These are phyloP conservation scores for Sporothrix sp. DNA, from an alignment of 2,329 filamentous ascomycete genomes.

Conservation along the genomic window DNA sequence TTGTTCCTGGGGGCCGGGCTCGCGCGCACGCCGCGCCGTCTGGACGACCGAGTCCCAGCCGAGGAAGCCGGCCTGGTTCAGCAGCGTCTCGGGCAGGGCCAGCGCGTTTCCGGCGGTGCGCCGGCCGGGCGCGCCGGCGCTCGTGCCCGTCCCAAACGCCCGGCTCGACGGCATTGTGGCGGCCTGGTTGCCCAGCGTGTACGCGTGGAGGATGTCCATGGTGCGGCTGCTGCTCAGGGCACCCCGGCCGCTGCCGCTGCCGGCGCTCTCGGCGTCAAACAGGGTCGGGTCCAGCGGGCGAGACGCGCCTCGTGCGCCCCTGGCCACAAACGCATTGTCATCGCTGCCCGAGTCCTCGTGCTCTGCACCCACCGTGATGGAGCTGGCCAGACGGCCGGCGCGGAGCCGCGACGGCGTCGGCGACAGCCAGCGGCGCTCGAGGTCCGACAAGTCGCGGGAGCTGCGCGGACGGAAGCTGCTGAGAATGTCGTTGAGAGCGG, in stretches of 20 bases:
- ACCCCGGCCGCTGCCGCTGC: not conserved
- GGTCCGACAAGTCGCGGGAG: constrained; percentile 21
- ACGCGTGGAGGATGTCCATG: constrained; percentile 9
- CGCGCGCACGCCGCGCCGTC: not conserved
- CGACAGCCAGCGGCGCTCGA: constrained; percentile 11
- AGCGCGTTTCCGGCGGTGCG: not conserved
- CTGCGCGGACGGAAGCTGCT: constrained; percentile 26
- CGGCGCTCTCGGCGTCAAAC: not conserved
- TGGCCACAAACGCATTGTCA: not conserved
- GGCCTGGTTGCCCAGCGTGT: not conserved
- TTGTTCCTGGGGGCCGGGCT: constrained; percentile 36
- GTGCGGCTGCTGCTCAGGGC: not conserved
- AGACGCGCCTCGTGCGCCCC: not conserved
- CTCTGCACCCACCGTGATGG: not conserved
- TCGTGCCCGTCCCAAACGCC: not conserved
- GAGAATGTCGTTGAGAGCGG: constrained; percentile 31
- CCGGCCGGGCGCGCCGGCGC: not conserved
- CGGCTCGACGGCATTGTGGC: not conserved
- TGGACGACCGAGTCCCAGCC: constrained; percentile 20
- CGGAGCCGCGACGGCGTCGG: not conserved
- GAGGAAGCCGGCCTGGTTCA: constrained; percentile 27
- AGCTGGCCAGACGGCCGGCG: not conserved
- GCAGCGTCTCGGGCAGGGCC: constrained; percentile 19
- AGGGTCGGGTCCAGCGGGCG: not conserved
- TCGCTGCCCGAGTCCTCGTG: constrained; percentile 6